These are phyloP conservation scores for Eucalyptus cladocalyx DNA, from an alignment of 345 rosid genomes.

Conservation along the genomic window DNA sequence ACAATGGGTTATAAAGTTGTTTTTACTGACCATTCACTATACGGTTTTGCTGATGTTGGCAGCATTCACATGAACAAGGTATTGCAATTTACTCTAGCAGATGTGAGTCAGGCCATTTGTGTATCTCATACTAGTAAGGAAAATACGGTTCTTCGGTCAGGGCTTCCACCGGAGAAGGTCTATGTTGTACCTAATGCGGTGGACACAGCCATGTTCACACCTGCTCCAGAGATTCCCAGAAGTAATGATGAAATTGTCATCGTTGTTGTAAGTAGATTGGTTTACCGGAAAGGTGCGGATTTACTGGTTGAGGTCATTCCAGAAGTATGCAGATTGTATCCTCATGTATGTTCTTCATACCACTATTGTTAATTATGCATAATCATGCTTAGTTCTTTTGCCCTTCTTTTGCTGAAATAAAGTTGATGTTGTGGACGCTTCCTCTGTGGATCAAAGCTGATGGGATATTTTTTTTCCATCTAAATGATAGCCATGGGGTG, in stretches of 20 bases:
- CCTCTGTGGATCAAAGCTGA: background rate
- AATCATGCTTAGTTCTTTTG: background rate
- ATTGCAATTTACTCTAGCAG: constrained; percentile 87
- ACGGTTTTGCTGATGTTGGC: constrained; percentile 93
- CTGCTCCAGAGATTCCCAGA: constrained; percentile 44
- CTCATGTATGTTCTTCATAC: constrained; percentile 49
- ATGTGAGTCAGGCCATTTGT: constrained; percentile 89
- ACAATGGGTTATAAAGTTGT: constrained; percentile 89
- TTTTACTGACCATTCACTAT: constrained; percentile 89
- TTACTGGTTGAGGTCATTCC: constrained; percentile 96
- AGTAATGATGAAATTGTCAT: constrained; percentile 48
- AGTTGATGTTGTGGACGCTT: background rate
- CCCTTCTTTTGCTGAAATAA: background rate
- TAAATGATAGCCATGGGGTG: background rate
- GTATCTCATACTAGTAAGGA: constrained; percentile 98
- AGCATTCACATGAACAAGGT: constrained; percentile 98
- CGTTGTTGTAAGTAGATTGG: constrained; percentile 90
- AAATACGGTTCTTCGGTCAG: constrained; percentile 84
- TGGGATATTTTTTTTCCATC: background rate
- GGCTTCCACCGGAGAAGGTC: constrained; percentile 80
- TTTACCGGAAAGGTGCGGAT: constrained; percentile 94
- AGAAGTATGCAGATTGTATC: constrained; percentile 59
- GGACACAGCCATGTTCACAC: constrained; percentile 95
- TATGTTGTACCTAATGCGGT: constrained; percentile 94
- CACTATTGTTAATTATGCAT: background rate